A percentile compares a stretch with the other conserved stretches of the same genome.
Conservation (phyloP, 2,329 filamentous ascomycete genomes). For the Penicillium sp. region DNA sequence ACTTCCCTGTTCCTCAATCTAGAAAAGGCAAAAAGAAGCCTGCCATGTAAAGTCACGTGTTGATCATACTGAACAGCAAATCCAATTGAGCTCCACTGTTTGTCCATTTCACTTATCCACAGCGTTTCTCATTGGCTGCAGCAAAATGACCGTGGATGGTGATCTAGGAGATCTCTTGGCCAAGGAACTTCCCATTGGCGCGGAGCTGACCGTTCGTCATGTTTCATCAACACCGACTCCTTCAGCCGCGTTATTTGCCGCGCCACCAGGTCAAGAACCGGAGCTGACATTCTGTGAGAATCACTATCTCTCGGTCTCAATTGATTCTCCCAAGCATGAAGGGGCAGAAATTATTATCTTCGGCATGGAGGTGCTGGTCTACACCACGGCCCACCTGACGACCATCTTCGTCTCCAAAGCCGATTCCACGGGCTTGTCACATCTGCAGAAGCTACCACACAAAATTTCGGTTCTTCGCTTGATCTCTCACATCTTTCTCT, state of each 20-base stretch:
- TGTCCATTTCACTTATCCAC: slow-evolving; percentile 17
- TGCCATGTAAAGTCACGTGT: too few species aligned
- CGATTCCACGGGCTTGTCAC: slow-evolving; percentile 85
- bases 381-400: slow-evolving; percentile 70
- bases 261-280: slow-evolving; percentile 63
- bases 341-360: slow-evolving; percentile 61
- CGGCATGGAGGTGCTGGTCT: slow-evolving; percentile 81
- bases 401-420: slow-evolving; percentile 95
- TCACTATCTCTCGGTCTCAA: slow-evolving; percentile 64
- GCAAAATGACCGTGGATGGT: slow-evolving; percentile 26
- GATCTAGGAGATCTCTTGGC: slow-evolving; percentile 46
- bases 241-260: slow-evolving; percentile 69
- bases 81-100: slow-evolving; percentile 11
- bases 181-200: slow-evolving; percentile 48
- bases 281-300: slow-evolving; percentile 81
- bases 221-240: slow-evolving; percentile 75
- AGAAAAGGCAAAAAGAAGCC: too few species aligned
- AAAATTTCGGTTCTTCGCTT: slow-evolving; percentile 63
- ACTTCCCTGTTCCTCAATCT: too few species aligned
- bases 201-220: slow-evolving; percentile 69
- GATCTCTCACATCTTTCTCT: slow-evolving; percentile 68
- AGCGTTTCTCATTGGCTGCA: slow-evolving; percentile 15
- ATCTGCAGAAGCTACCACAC: slow-evolving; percentile 56
- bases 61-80: too few species aligned
- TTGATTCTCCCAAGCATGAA: slow-evolving; percentile 29